phyloP scores from a whole-genome alignment of 164 flowering plant genomes.

The Stephania yunnanensis region DNA sequence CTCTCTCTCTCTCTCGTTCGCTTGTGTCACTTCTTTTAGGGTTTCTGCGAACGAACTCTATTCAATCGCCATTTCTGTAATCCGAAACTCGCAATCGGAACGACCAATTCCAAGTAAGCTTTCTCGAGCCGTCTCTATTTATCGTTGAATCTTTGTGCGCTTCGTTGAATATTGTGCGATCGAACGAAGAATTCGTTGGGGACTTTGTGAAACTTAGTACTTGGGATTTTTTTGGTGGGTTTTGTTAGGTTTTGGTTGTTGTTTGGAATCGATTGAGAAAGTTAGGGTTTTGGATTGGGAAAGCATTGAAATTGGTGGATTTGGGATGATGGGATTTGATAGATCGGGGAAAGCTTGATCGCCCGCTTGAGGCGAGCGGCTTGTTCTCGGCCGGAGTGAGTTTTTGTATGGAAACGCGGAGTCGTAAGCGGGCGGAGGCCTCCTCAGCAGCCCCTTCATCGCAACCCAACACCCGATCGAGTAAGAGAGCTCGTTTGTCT shows the following conservation, averaged over 20 bases:
- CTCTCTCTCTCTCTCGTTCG: neutral
- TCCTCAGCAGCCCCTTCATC: conserved; percentile 90
- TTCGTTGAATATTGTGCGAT: neutral
- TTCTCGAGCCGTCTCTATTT: neutral
- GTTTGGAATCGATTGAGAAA: conserved; percentile 7
- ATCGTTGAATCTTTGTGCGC: neutral
- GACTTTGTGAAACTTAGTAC: neutral
- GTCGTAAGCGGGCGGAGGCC: conserved; percentile 99
- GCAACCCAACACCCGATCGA: conserved; percentile 57
- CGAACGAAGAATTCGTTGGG: neutral
- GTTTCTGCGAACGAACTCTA: neutral
- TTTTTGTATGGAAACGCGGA: conserved; percentile 99
- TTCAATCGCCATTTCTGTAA: neutral
- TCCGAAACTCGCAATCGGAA: neutral
- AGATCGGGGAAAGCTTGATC: conserved; percentile 47
- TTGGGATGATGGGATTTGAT: conserved; percentile 20
- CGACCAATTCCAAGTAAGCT: neutral
- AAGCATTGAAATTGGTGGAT: conserved; percentile 1
- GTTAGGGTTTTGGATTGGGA: conserved; percentile 2
- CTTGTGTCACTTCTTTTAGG: conserved; percentile 5
- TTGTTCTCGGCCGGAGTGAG: conserved; percentile 21
- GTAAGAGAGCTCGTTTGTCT: conserved; percentile 58
- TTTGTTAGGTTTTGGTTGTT: neutral
- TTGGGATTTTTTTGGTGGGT: neutral
- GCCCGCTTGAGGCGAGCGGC: conserved; percentile 41